phyloP scores from a whole-genome alignment of 2,329 filamentous ascomycete species.

The Myriosclerotinia curreyana region DNA sequence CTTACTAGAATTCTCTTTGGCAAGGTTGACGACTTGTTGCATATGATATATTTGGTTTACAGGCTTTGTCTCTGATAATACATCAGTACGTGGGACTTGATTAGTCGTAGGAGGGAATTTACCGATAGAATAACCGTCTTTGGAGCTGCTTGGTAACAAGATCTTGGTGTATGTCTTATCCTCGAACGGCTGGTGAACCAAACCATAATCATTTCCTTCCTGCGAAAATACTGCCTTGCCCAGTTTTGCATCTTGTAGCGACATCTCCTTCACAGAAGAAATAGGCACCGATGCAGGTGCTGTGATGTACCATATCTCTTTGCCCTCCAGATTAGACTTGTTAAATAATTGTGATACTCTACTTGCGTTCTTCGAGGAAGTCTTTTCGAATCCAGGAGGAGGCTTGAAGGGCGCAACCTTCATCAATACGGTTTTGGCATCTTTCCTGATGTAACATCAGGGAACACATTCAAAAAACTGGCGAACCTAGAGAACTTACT shows the following conservation, averaged over 20 bases:
- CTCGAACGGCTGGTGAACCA: conserved; percentile 52
- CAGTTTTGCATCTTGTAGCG: conserved; percentile 55
- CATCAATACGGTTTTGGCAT: conserved; percentile 25
- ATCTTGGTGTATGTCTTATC: conserved; percentile 55
- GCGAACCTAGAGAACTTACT: conserved; percentile 20
- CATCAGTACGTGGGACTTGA: conserved; percentile 4
- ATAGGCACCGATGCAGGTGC: conserved; percentile 68
- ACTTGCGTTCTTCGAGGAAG: conserved; percentile 23
- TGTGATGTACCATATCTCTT: conserved; percentile 79
- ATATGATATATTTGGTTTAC: conserved; percentile 63
- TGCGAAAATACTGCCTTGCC: conserved; percentile 58
- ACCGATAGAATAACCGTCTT: conserved; percentile 55
- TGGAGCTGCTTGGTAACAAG: conserved; percentile 56
- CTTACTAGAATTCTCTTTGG: conserved; percentile 26
- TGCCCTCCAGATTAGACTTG: conserved; percentile 59
- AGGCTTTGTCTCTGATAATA: conserved; percentile 30
- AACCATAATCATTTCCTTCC: conserved; percentile 60
- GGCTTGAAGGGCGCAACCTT: conserved; percentile 30
- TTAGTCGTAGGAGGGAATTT: conserved; percentile 25
- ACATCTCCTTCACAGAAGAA: conserved; percentile 61
- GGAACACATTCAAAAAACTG: neutral
- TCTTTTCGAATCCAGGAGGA: conserved; percentile 35
- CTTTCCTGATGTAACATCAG: conserved; percentile 16
- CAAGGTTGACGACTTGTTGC: conserved; percentile 58
- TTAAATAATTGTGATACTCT: conserved; percentile 50